Evolutionary conservation across 257 asterid species (phyloP).

Genomic region (Schizonepeta tenuifolia): DNA sequence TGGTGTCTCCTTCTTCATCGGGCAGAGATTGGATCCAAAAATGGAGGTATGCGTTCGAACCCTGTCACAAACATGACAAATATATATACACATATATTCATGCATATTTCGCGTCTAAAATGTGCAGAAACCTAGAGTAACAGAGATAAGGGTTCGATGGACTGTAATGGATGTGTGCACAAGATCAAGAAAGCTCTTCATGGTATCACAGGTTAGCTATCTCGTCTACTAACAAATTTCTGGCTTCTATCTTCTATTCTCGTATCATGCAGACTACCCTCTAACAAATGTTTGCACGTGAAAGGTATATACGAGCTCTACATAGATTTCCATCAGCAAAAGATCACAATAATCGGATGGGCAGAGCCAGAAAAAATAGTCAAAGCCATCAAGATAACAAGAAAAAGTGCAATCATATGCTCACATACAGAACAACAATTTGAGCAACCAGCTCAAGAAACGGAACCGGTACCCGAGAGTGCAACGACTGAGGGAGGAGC

Average conservation of each 20-base stretch:
- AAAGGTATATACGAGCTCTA: slow-evolving; percentile 74
- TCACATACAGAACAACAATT: slow-evolving; percentile 61
- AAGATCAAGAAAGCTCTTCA: slow-evolving; percentile 80
- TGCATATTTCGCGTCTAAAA: not conserved
- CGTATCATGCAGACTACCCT: not conserved
- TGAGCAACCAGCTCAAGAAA: slow-evolving; percentile 53
- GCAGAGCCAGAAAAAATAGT: slow-evolving; percentile 78
- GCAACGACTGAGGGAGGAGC: slow-evolving; percentile 39
- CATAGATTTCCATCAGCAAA: slow-evolving; percentile 76
- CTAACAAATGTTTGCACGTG: not conserved
- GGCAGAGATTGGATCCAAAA: slow-evolving; percentile 47
- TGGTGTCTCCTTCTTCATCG: slow-evolving; percentile 30
- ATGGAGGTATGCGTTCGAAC: slow-evolving; percentile 49
- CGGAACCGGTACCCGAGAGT: slow-evolving; percentile 43
- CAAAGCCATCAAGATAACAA: slow-evolving; percentile 76
- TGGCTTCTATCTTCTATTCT: not conserved
- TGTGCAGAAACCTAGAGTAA: slow-evolving; percentile 66
- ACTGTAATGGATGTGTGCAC: slow-evolving; percentile 86
- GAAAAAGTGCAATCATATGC: slow-evolving; percentile 74
- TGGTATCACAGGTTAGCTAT: slow-evolving; percentile 65
- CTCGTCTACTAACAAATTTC: not conserved
- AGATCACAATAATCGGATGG: slow-evolving; percentile 73
- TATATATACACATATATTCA: not conserved
- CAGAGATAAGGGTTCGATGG: slow-evolving; percentile 85
- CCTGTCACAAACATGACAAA: not conserved